Base-by-base conservation (phyloP, 2,329 filamentous ascomycete genomes). In the Arthrinium phaeospermum region DNA sequence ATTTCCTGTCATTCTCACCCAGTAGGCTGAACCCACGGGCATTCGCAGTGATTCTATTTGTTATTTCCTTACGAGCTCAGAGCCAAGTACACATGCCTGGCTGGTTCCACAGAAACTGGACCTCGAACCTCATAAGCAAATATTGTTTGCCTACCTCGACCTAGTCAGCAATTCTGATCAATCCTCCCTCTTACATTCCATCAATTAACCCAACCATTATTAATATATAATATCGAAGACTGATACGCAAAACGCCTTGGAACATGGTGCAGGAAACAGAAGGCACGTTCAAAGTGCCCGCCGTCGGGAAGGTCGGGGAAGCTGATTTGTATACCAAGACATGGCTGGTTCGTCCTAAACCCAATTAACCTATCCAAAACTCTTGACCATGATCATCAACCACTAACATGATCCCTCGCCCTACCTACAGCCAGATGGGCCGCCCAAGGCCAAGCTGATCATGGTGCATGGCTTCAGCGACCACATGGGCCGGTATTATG, bases 381-480 rank as follows among this genome's bases (percentile, higher is more conserved):
- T 49, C 22, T n/a, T 34, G 68, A 41, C 45, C 37, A 14, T 8
- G 34, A 72, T 71, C 70, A 12, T 4, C 57, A 61, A n/a, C 34
- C 14, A 34, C 14, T 70, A 72, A 73, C 70, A 22, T 22, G 14
- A 37, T 24, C 41, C 30, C 37, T 24, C 24, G 10, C 12, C 57
- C 30, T 7, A 19, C 57, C 34, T 19, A 30, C 72, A 91, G 91
- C 90, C 90, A 44, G 81, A 87, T 44, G 87, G 85, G 19, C 82
- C 86, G 16, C 82, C 88, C 71, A 89, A 88, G 78, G 95, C 95
- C 47, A 93, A 93, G 76, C 82, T 97, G 69, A 86, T 96, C 77
- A 93, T 97, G 82, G 85, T 98, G 75, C 95, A 98, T 83, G 95
- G 95, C 78, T 98, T 95, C 86, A 94, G 91, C 81, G 95, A 98